A percentile compares a stretch with the other conserved stretches of the same genome.
These are phyloP conservation scores for Akanthomyces lecanii DNA, from an alignment of 2,329 filamentous ascomycete genomes.

Conservation along the genomic window DNA sequence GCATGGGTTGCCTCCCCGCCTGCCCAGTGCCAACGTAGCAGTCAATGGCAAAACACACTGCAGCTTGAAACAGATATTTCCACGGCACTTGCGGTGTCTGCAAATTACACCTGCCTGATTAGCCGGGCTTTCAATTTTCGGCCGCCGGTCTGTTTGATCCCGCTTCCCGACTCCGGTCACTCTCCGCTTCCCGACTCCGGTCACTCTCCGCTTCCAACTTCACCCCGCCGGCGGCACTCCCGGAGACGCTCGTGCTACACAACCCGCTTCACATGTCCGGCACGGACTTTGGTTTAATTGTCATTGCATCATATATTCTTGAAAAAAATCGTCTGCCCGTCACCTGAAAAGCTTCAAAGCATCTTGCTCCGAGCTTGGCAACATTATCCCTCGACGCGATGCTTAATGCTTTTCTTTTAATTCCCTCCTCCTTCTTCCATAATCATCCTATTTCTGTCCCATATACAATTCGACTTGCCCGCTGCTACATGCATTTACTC, in stretches of 20 bases:
- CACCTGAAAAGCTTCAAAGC: background rate
- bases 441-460: background rate
- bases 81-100: background rate
- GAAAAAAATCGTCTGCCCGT: background rate
- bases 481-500: slow-evolving; percentile 20
- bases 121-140: background rate
- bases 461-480: background rate
- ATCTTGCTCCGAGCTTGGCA: background rate
- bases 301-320: slow-evolving; percentile 16
- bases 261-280: background rate
- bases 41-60: background rate
- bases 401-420: slow-evolving; percentile 9
- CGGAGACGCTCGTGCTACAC: background rate
- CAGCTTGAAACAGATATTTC: background rate
- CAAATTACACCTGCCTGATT: background rate
- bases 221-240: background rate
- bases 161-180: slow-evolving; percentile 4
- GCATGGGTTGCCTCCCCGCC: background rate
- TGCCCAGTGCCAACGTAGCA: background rate
- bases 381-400: background rate
- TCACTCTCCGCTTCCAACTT: slow-evolving; percentile 12
- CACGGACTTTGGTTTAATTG: background rate
- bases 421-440: slow-evolving; percentile 15
- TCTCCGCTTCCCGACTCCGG: slow-evolving; percentile 15
- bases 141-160: background rate